These are phyloP conservation scores for Microdochium paspali DNA, from an alignment of 2,329 filamentous ascomycete genomes.

Conservation along the genomic window DNA sequence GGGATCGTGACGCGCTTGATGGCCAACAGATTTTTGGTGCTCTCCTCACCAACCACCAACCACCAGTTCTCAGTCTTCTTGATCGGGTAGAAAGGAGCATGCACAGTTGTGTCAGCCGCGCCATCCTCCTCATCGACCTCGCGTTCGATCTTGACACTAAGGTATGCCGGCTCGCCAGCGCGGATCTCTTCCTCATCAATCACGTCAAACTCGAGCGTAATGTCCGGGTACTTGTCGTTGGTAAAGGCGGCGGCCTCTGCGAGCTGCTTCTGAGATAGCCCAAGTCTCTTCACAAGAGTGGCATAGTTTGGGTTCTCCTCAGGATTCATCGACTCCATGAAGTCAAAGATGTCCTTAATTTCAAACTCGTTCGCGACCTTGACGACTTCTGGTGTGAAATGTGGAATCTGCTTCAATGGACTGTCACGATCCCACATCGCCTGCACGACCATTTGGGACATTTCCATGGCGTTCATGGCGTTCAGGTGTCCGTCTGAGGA, in stretches of 20 bases:
- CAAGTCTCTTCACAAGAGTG: slow-evolving; percentile 66
- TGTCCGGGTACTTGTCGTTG: slow-evolving; percentile 90
- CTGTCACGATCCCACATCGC: slow-evolving; percentile 98
- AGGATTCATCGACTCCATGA: slow-evolving; percentile 98
- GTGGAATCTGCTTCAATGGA: slow-evolving; percentile 93
- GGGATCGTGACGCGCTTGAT: slow-evolving; percentile 87
- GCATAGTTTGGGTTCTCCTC: slow-evolving; percentile 80
- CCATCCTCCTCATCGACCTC: slow-evolving; percentile 63
- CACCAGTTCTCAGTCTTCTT: slow-evolving; percentile 98
- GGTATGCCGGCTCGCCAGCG: slow-evolving; percentile 70
- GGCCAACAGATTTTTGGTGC: slow-evolving; percentile 74
- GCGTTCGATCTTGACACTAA: slow-evolving; percentile 77
- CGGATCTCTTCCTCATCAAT: slow-evolving; percentile 72
- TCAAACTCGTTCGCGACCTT: slow-evolving; percentile 72
- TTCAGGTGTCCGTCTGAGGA: slow-evolving; percentile 95
- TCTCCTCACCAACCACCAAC: slow-evolving; percentile 91
- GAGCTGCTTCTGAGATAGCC: slow-evolving; percentile 72
- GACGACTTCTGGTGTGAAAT: slow-evolving; percentile 78
- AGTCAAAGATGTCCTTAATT: slow-evolving; percentile 93
- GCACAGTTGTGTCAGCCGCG: slow-evolving; percentile 73
- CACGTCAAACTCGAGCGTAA: slow-evolving; percentile 83
- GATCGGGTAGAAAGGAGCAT: slow-evolving; percentile 87
- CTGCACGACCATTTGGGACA: slow-evolving; percentile 98
- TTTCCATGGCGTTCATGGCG: slow-evolving; percentile 97
- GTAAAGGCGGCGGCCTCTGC: slow-evolving; percentile 89